Evolutionary conservation across 192 early-diverging fungal species (phyloP).

Genomic region (Coemansia reversa): DNA sequence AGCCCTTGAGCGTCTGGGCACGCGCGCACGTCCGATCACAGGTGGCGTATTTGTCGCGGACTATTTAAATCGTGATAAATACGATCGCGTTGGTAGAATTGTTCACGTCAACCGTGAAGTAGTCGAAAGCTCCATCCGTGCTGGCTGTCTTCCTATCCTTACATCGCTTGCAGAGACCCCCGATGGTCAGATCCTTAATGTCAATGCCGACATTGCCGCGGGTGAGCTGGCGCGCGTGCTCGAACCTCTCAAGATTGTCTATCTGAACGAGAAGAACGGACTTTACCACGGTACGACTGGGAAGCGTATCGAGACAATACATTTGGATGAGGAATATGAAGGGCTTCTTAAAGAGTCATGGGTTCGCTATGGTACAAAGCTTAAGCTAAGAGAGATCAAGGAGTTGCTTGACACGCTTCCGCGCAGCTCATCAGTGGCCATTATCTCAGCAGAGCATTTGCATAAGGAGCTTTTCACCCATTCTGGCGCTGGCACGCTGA

Average conservation of each 20-base stretch:
- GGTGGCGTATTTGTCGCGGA: constrained; percentile 96
- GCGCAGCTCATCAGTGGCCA: constrained; percentile 97
- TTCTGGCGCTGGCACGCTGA: constrained; percentile 94
- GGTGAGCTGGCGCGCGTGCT: constrained; percentile 94
- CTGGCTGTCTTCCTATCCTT: constrained; percentile 93
- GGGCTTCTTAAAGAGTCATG: constrained; percentile 90
- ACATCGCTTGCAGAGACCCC: constrained; percentile 95
- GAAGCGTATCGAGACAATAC: constrained; percentile 96
- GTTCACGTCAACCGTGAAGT: constrained; percentile 87
- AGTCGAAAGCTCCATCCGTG: constrained; percentile 90
- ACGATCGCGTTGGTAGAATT: constrained; percentile 92
- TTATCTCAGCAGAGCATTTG: constrained; percentile 96
- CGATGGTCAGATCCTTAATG: constrained; percentile 95
- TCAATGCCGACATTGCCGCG: constrained; percentile 98
- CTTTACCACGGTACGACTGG: constrained; percentile 91
- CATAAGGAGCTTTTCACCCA: constrained; percentile 99
- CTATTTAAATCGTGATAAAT: constrained; percentile 93
- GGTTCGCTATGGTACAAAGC: constrained; percentile 97
- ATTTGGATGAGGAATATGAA: constrained; percentile 99
- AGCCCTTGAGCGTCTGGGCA: constrained; percentile 92
- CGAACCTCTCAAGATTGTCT: constrained; percentile 97
- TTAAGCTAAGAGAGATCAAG: constrained; percentile 97
- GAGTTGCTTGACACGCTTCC: constrained; percentile 95
- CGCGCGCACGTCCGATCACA: constrained; percentile 92
- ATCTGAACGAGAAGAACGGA: constrained; percentile 97